A percentile compares a stretch with the other conserved stretches of the same genome.
These are phyloP conservation scores for Coemansia sp. DNA, from an alignment of 192 early-diverging fungal genomes.

Conservation along the genomic window DNA sequence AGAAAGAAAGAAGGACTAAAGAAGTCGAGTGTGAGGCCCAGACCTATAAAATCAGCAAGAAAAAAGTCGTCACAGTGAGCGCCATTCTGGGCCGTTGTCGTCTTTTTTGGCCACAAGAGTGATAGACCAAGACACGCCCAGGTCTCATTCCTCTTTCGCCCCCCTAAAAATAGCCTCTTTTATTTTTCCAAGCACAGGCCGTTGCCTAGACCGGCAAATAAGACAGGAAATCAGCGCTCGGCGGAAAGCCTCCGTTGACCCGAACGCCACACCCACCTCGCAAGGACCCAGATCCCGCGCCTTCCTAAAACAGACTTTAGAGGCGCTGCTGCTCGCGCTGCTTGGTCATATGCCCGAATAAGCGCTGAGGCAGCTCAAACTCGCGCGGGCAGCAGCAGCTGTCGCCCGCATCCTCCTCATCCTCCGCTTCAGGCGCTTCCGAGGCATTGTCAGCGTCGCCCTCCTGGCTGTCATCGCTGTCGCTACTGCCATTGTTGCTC, in stretches of 20 bases:
- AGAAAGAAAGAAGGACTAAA: not conserved
- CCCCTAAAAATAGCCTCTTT: not conserved
- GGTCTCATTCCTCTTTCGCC: not conserved
- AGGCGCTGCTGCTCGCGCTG: conserved; percentile 29
- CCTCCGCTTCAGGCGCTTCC: not conserved
- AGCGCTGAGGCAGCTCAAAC: conserved; percentile 39
- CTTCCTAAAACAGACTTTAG: not conserved
- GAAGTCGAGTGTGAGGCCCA: not conserved
- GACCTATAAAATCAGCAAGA: not conserved
- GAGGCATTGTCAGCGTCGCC: not conserved
- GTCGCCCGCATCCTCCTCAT: conserved; percentile 4
- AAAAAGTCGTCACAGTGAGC: conserved; percentile 5
- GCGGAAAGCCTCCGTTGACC: conserved; percentile 7
- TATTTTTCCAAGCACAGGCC: too few species aligned
- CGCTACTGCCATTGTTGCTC: not conserved
- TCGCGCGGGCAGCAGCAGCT: conserved; percentile 41
- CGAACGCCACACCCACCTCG: conserved; percentile 6
- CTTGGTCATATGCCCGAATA: conserved; percentile 30
- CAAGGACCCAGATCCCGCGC: conserved; percentile 1
- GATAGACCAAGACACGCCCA: not conserved
- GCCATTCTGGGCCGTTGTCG: conserved; percentile 3
- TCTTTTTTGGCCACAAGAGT: not conserved
- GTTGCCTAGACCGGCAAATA: conserved; percentile 1
- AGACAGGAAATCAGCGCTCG: not conserved
- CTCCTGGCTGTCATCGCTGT: not conserved